Base-by-base conservation (phyloP, 768 basidiomycete species). In the Pisolithus albus region DNA sequence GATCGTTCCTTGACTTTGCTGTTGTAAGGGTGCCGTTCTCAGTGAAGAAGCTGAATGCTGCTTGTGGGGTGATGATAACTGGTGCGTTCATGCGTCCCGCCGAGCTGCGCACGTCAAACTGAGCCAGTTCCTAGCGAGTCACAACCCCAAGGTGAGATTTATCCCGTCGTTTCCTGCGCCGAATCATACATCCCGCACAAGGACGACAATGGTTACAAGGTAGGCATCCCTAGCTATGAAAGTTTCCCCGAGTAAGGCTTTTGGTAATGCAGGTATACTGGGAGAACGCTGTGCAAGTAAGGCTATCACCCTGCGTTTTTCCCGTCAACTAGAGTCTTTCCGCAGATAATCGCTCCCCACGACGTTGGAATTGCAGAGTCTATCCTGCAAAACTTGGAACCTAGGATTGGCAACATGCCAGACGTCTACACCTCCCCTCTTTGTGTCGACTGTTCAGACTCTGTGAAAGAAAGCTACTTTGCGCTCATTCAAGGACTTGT, bases 201-300 rank as follows among this genome's bases (percentile, higher is more conserved):
- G 86, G 68, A 86, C 62, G 91, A 93, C 61, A 94, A 94, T 63
- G 91, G 91, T 2, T 92, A 86, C 70, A 94, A 93, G 70, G 89
- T 82, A 44, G 52, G 60, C 48, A 18, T 21, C 38, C 26, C 50
- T 0, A 15, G 40, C n/a, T 10, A 38, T 24, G 13, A 28, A 48
- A 18, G 9, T 39, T 38, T 13, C 34, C 1, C 15, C 36, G 16
- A 1, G n/a, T 47, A 50, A 45, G 24, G 37, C 56, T 38, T 48
- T 43, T 46, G 38, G 28, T 49, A 21, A 19, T 30, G 10, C 42
- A 90, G 88, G 88, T 91, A 18, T 92, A 92, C 59, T 92, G 89
- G 89, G 86, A 89, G 64, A 92, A 92, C 60, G 88, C 79, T 0
- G 85, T 91, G 0, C 89, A 92, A 72, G 88, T 88, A 52, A 36